These are phyloP conservation scores for Gossypium stocksii DNA, from an alignment of 345 rosid species.

Conservation along the genomic window DNA sequence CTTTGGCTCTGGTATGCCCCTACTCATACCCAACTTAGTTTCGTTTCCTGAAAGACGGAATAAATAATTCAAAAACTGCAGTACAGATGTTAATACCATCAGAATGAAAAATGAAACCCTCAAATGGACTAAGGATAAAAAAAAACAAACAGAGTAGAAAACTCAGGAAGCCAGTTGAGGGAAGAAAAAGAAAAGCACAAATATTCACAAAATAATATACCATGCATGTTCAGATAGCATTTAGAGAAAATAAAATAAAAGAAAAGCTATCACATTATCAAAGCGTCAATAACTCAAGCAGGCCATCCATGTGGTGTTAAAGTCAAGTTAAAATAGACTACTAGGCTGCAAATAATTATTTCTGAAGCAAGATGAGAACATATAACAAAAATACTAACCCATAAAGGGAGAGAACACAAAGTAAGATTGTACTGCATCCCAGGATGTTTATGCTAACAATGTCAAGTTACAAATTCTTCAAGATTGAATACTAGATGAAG, in stretches of 20 bases:
- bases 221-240: not conserved
- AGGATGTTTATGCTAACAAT: not conserved
- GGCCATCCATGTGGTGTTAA: not conserved
- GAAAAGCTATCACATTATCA: not conserved
- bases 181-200: not conserved
- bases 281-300: not conserved
- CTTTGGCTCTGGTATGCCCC: conserved; percentile 97
- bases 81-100: conserved; percentile 10
- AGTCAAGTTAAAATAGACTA: not conserved
- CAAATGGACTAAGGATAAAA: not conserved
- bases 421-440: not conserved
- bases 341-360: not conserved
- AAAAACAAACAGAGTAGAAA: not conserved
- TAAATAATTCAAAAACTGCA: conserved; percentile 4
- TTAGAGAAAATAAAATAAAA: not conserved
- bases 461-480: not conserved
- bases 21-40: conserved; percentile 97
- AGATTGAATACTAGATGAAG: not conserved
- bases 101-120: conserved; percentile 6
- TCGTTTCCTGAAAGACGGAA: conserved; percentile 61
- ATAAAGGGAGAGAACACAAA: not conserved
- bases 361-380: not conserved
- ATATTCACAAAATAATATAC: not conserved
- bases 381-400: not conserved
- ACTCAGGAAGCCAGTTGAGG: not conserved